A percentile compares a stretch with the other conserved stretches of the same genome.
phyloP scores from a whole-genome alignment of 495 filamentous ascomycete genomes.

The Beverwykella pulmonaria region DNA sequence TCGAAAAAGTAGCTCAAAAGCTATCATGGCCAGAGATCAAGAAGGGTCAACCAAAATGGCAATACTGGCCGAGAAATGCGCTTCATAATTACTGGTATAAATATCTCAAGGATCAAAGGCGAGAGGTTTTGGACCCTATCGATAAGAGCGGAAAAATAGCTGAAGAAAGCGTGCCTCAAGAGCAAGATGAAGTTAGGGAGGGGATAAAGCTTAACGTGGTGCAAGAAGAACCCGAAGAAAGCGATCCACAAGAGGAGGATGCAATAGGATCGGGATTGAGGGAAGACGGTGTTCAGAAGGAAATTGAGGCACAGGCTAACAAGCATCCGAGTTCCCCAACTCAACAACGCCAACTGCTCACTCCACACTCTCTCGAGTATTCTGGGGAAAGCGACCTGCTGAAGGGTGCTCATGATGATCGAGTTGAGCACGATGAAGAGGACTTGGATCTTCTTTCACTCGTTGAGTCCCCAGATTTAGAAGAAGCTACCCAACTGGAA shows the following conservation, averaged over 20 bases:
- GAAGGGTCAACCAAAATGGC: not conserved
- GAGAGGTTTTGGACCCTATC: not conserved
- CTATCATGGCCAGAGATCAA: slow-evolving; percentile 7
- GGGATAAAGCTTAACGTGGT: not conserved
- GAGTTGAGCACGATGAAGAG: slow-evolving; percentile 1
- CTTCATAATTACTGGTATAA: slow-evolving; percentile 6
- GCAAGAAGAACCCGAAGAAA: too few relatives aligned
- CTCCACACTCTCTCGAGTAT: slow-evolving; percentile 7
- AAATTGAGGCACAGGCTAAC: not conserved
- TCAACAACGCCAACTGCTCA: not conserved
- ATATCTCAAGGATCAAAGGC: not conserved
- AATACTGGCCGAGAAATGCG: not conserved
- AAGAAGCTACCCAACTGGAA: not conserved
- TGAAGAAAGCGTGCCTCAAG: not conserved
- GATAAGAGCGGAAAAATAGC: not conserved
- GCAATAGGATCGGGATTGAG: too few relatives aligned
- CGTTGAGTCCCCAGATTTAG: not conserved
- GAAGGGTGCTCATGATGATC: not conserved
- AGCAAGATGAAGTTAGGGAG: not conserved
- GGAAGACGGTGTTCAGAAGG: not conserved
- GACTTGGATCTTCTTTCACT: slow-evolving; percentile 5
- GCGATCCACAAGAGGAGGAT: too few relatives aligned
- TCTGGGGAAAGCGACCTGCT: not conserved
- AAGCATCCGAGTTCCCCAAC: not conserved
- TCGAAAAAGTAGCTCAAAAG: not conserved